A percentile compares a stretch with the other conserved stretches of the same genome.
Conservation (phyloP, 345 rosid species). For the Moringa oleifera region DNA sequence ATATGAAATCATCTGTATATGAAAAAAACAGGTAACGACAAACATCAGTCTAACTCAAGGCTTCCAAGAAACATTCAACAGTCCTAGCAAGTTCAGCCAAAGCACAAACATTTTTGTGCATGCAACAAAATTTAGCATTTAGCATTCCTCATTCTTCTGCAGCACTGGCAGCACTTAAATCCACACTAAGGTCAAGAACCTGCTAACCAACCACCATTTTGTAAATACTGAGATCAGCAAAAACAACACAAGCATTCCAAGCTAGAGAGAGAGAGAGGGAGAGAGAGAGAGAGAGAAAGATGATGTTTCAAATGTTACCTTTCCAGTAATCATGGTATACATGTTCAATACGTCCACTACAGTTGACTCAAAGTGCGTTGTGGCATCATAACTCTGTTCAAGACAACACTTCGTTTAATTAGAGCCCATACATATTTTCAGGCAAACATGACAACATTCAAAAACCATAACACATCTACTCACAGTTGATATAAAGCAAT, state of each 20-base stretch:
- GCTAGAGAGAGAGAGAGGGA: background rate
- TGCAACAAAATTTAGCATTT: background rate
- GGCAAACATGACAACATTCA: background rate
- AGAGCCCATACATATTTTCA: slow-evolving; percentile 8
- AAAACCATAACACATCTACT: slow-evolving; percentile 16
- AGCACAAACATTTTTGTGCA: background rate
- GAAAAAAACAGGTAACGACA: too few relatives aligned
- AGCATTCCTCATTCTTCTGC: slow-evolving; percentile 65
- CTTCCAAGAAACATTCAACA: too few relatives aligned
- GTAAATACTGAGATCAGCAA: background rate
- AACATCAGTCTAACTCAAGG: too few relatives aligned
- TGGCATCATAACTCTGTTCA: slow-evolving; percentile 93
- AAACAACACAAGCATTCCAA: background rate
- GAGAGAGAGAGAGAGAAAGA: background rate
- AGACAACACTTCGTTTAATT: slow-evolving; percentile 8
- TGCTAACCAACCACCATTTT: slow-evolving; percentile 18
- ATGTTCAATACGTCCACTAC: slow-evolving; percentile 81
- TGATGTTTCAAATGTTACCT: slow-evolving; percentile 40
- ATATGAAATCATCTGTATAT: too few relatives aligned
- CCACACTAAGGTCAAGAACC: slow-evolving; percentile 85
- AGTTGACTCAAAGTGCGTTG: slow-evolving; percentile 93
- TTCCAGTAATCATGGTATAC: slow-evolving; percentile 95
- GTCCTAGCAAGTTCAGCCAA: too few relatives aligned
- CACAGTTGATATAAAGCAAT: slow-evolving; percentile 86
- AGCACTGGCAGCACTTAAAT: slow-evolving; percentile 84